Evolutionary conservation across 1,284 basidiomycete species (phyloP).

Genomic region (Pascua guehoae): DNA sequence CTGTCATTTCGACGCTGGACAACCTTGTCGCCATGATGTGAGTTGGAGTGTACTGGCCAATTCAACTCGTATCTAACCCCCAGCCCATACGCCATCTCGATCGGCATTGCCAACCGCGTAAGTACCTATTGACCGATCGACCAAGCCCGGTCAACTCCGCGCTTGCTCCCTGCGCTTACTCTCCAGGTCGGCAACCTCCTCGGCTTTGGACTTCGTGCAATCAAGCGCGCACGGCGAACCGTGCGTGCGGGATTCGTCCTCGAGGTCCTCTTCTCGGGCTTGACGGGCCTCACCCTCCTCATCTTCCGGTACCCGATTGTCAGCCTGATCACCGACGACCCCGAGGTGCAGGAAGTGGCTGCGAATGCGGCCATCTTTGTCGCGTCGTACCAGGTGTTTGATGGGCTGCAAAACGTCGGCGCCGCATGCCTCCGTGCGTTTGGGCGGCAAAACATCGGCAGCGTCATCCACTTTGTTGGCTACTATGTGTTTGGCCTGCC

Average conservation of each 20-base stretch:
- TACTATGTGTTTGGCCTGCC: conserved; percentile 30
- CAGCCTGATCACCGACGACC: conserved; percentile 22
- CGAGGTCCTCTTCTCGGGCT: conserved; percentile 17
- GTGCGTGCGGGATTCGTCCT: conserved; percentile 26
- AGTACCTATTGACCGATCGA: not conserved
- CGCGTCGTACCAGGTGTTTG: conserved; percentile 24
- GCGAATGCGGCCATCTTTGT: conserved; percentile 21
- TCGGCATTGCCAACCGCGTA: conserved; percentile 21
- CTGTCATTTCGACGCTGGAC: conserved; percentile 24
- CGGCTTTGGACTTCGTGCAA: conserved; percentile 25
- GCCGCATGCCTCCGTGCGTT: conserved; percentile 31
- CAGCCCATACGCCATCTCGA: conserved; percentile 24
- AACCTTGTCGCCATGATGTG: conserved; percentile 18
- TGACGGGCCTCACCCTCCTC: conserved; percentile 16
- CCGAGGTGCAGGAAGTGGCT: conserved; percentile 20
- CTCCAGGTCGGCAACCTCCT: conserved; percentile 28
- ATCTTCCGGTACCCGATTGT: conserved; percentile 21
- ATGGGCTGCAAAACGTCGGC: conserved; percentile 28
- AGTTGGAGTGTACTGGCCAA: not conserved
- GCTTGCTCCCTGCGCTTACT: not conserved
- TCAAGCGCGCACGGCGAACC: conserved; percentile 19
- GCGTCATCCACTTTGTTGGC: conserved; percentile 23
- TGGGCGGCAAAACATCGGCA: conserved; percentile 27
- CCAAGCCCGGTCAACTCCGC: too few species aligned
- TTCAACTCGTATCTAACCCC: not conserved